Evolutionary conservation across 768 basidiomycete species (phyloP).

Genomic region (Termitomyces sp.): DNA sequence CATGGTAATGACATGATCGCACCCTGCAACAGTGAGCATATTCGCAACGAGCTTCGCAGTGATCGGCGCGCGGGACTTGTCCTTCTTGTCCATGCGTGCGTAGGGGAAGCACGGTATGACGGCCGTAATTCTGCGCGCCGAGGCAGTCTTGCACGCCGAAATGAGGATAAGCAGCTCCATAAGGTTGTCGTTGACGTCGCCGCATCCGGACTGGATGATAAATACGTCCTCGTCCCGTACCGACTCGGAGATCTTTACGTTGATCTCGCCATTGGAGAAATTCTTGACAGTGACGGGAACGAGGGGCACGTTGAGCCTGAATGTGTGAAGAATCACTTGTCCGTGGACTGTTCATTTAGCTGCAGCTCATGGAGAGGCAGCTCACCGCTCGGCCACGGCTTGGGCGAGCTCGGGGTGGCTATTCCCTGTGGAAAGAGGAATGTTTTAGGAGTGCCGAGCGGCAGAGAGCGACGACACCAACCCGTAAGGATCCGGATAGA

Average conservation of each 20-base stretch:
- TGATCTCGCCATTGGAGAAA: constrained; percentile 94
- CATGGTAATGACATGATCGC: constrained; percentile 99
- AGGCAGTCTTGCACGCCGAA: constrained; percentile 96
- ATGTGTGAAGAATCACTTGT: constrained; percentile 44
- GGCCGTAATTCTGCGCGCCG: constrained; percentile 92
- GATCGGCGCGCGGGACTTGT: constrained; percentile 93
- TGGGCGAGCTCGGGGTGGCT: constrained; percentile 98
- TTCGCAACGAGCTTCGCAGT: constrained; percentile 98
- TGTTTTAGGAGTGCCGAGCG: constrained; percentile 12
- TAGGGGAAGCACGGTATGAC: constrained; percentile 99
- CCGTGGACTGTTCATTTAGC: constrained; percentile 39
- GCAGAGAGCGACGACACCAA: constrained; percentile 27
- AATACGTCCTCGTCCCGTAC: constrained; percentile 98
- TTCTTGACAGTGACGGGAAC: constrained; percentile 83
- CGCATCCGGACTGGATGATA: constrained; percentile 90
- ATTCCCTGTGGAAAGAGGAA: constrained; percentile 63
- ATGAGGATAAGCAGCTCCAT: constrained; percentile 99
- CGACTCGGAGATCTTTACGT: constrained; percentile 91
- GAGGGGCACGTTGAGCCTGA: constrained; percentile 85
- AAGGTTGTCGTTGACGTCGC: constrained; percentile 91
- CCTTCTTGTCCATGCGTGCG: constrained; percentile 97
- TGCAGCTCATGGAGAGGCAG: constrained; percentile 44
- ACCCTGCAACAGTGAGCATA: constrained; percentile 95
- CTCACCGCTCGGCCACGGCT: constrained; percentile 95
- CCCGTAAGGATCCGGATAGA: constrained; percentile 75